phyloP scores from a whole-genome alignment of 2,329 filamentous ascomycete genomes.

The Aspergillus japonicus region DNA sequence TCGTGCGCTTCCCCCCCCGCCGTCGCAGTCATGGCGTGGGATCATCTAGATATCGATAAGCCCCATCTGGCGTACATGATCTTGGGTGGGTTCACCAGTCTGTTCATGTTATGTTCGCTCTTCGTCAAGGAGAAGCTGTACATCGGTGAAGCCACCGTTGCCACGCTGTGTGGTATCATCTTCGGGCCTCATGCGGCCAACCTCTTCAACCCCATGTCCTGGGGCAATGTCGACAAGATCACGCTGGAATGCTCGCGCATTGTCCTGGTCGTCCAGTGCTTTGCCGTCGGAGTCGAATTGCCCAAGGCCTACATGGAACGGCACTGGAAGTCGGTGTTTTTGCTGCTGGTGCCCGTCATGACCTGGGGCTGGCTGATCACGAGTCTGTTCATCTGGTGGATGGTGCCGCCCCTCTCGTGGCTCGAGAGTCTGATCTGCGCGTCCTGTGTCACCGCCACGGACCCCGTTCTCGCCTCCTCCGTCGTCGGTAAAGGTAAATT shows the following conservation, averaged over 20 bases:
- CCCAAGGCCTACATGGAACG: slow-evolving; percentile 85
- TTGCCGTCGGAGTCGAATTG: slow-evolving; percentile 70
- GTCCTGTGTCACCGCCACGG: slow-evolving; percentile 94
- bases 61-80: slow-evolving; percentile 99
- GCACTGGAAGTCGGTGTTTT: slow-evolving; percentile 89
- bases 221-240: slow-evolving; percentile 67
- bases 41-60: slow-evolving; percentile 69
- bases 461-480: slow-evolving; percentile 93
- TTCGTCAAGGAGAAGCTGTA: slow-evolving; percentile 98
- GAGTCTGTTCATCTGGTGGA: slow-evolving; percentile 91
- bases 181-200: slow-evolving; percentile 67
- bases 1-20: not conserved
- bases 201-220: slow-evolving; percentile 59
- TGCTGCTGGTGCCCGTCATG: slow-evolving; percentile 93
- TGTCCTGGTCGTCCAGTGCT: slow-evolving; percentile 71
- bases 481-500: slow-evolving; percentile 99
- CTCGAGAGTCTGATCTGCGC: slow-evolving; percentile 83
- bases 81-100: slow-evolving; percentile 90
- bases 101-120: slow-evolving; percentile 98
- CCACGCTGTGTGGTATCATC: slow-evolving; percentile 69
- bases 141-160: slow-evolving; percentile 95
- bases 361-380: slow-evolving; percentile 82
- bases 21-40: slow-evolving; percentile 48
- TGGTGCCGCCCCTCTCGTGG: slow-evolving; percentile 77
- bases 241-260: slow-evolving; percentile 70